Conservation (phyloP, 2,329 filamentous ascomycete species). For the Beauveria medogensis region DNA sequence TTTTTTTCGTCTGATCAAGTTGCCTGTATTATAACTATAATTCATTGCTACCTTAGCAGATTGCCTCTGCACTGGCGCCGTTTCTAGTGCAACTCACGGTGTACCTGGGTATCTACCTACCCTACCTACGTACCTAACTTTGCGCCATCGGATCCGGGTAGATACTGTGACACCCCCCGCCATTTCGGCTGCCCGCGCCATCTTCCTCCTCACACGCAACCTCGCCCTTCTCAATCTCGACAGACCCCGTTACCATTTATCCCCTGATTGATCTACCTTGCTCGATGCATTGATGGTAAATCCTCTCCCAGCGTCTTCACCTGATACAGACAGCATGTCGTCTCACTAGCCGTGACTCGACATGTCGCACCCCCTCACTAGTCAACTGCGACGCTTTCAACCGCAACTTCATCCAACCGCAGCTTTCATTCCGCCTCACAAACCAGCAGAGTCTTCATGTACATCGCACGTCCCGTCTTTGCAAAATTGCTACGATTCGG, state of each 20-base stretch:
- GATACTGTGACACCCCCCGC: not conserved
- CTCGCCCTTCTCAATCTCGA: not conserved
- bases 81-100: not conserved
- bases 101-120: too few species aligned
- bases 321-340: not conserved
- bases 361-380: slow-evolving; percentile 5
- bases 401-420: not conserved
- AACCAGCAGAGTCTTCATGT: not conserved
- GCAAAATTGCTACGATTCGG: not conserved
- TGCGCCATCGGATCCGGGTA: not conserved
- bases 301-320: not conserved
- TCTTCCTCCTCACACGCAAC: not conserved
- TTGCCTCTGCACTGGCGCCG: not conserved
- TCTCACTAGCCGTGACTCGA: not conserved
- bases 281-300: not conserved
- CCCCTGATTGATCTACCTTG: not conserved
- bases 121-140: not conserved
- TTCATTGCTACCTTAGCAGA: too few species aligned
- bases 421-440: not conserved
- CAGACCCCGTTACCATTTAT: not conserved
- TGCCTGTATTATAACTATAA: not conserved
- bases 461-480: not conserved
- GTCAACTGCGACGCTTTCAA: not conserved
- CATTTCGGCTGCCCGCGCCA: not conserved
- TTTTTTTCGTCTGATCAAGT: not conserved